Base-by-base conservation (phyloP, 108 stramenopile species). In the Skeletonema potamos region DNA sequence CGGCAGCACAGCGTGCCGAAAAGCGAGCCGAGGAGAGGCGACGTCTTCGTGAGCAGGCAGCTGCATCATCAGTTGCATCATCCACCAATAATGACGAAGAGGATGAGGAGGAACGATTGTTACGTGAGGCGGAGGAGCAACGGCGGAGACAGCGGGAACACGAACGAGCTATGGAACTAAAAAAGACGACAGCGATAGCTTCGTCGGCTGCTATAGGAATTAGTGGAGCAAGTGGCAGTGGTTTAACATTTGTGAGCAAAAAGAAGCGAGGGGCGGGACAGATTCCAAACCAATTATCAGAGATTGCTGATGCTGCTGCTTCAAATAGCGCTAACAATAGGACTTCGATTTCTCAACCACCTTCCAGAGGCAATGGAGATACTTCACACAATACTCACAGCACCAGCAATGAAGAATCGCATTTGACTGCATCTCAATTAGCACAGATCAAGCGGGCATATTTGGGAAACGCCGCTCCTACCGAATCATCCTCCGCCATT, bases 1-100 rank as follows among this genome's bases (percentile, higher is more conserved):
- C 86, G 4, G 74, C 83, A 1, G 88, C 86, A 7, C 66, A 79
- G 55, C 76, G 90, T 17, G 92, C 92, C 13, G 92, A 94, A 59
- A 82, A 86, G 67, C 74, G 83, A 13, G 89, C 89, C 9, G 26
- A 87, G 28, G 72, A 77, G 27, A 27, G 67, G 58, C 79, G 81
- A 41, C 24, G 51, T 32, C 11, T 29, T 62, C 8, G 55, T 15
- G 71, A 48, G 34, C n/a, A 73, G 64, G 44, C 60, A 69, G 43
- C 59, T 27, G 29, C 39, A n/a, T n/a, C n/a, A n/a, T n/a, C n/a
- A 44, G 54, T 37, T 17, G 54, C 27, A 37, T 3, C 73, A 81
- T 20, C 27, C 26, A 27, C 33, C 64, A 58, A 39, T 0, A 29
- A 59, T 28, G 46, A 59, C 15, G 70, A 76, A 22, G 68, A 73